Conservation (phyloP, 192 early-diverging fungal species). For the Ambispora gerdemannii region DNA sequence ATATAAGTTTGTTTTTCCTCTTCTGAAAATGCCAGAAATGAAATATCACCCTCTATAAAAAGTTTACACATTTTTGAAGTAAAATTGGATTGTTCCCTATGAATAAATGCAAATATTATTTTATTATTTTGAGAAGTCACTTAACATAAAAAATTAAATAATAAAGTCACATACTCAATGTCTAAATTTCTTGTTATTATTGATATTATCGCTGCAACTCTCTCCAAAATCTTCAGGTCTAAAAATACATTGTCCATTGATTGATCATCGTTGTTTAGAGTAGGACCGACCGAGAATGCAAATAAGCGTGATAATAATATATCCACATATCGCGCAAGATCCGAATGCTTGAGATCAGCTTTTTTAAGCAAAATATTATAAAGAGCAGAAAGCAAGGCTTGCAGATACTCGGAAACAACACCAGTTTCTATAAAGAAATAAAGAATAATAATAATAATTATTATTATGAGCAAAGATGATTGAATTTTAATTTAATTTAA, state of each 20-base stretch:
- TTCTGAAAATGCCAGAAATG: slow-evolving; percentile 20
- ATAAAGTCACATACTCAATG: slow-evolving; percentile 36
- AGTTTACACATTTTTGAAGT: slow-evolving; percentile 45
- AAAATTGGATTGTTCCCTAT: slow-evolving; percentile 42
- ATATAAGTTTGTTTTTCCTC: slow-evolving; percentile 5
- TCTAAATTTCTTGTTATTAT: slow-evolving; percentile 45
- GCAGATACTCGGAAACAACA: slow-evolving; percentile 41
- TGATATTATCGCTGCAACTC: slow-evolving; percentile 42
- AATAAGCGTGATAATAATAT: slow-evolving; percentile 43
- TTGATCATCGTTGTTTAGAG: slow-evolving; percentile 28
- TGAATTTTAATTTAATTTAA: too few species aligned
- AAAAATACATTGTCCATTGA: slow-evolving; percentile 32
- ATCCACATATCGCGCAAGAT: slow-evolving; percentile 43
- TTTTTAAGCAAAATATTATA: slow-evolving; percentile 42
- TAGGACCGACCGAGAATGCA: slow-evolving; percentile 40
- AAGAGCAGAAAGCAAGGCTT: slow-evolving; percentile 46
- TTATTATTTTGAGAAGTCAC: neutral
- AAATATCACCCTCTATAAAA: slow-evolving; percentile 42
- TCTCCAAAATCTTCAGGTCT: slow-evolving; percentile 37
- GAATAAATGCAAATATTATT: neutral
- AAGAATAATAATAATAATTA: slow-evolving; percentile 24
- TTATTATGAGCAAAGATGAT: neutral
- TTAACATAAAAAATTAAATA: neutral
- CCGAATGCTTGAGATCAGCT: slow-evolving; percentile 34
- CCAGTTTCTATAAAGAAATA: slow-evolving; percentile 22